These are phyloP conservation scores for Botrytis fragariae DNA, from an alignment of 2,329 filamentous ascomycete species.

Conservation along the genomic window DNA sequence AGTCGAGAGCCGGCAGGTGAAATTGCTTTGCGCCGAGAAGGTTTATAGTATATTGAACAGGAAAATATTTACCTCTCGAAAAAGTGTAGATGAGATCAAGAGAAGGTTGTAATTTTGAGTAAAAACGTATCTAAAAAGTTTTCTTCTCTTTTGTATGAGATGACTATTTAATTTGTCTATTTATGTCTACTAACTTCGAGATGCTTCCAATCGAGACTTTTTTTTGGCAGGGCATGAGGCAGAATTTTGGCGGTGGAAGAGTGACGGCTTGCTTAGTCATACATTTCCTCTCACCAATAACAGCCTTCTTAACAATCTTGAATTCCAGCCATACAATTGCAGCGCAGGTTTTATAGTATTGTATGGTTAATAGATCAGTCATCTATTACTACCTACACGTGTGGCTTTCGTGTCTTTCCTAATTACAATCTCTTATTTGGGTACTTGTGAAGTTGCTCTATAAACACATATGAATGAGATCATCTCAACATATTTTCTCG, in stretches of 20 bases:
- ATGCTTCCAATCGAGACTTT: conserved; percentile 6
- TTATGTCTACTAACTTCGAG: conserved; percentile 8
- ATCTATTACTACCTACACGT: no score
- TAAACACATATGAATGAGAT: background rate
- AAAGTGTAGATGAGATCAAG: background rate
- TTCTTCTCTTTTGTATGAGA: background rate
- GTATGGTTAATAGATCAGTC: background rate
- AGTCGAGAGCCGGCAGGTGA: background rate
- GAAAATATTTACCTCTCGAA: background rate
- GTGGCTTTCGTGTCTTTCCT: background rate
- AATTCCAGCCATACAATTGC: background rate
- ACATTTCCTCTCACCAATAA: background rate
- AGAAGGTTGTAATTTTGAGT: background rate
- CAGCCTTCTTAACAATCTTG: background rate
- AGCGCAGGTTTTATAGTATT: no score
- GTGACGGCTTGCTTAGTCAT: background rate
- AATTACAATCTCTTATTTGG: background rate
- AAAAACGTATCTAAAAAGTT: background rate
- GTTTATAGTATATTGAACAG: background rate
- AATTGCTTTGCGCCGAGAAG: background rate
- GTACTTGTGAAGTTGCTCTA: background rate
- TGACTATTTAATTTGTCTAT: background rate
- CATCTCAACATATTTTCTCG: background rate
- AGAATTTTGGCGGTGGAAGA: background rate
- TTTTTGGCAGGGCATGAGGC: background rate